Conservation (phyloP, 768 basidiomycete genomes). For the Auricularia sp. region DNA sequence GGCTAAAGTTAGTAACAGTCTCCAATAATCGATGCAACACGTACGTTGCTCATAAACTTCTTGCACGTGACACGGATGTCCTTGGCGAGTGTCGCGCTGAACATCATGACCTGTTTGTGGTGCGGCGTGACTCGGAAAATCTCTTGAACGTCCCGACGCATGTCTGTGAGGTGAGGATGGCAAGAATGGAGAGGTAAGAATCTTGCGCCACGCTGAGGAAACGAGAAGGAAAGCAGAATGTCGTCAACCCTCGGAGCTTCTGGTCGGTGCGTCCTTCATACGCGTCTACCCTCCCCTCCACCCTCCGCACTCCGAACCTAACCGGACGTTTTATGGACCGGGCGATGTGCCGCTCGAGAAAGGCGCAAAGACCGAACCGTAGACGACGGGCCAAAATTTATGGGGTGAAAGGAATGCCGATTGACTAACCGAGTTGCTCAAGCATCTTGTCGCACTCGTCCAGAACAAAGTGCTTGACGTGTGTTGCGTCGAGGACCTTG, state of each 20-base stretch:
- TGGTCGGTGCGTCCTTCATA: constrained; percentile 6
- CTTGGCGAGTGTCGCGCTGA: constrained; percentile 95
- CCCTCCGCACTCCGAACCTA: not conserved
- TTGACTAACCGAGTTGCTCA: constrained; percentile 99
- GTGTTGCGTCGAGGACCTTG: constrained; percentile 88
- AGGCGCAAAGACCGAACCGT: constrained; percentile 1
- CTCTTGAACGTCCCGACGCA: constrained; percentile 99
- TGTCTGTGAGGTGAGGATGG: constrained; percentile 55
- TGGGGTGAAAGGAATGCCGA: constrained; percentile 12
- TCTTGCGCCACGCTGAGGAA: not conserved
- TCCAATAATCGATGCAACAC: constrained; percentile 24
- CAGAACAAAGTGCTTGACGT: constrained; percentile 98
- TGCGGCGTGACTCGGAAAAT: constrained; percentile 98
- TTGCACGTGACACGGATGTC: constrained; percentile 97
- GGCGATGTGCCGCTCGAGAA: not conserved
- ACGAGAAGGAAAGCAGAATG: not conserved
- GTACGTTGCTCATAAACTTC: constrained; percentile 98
- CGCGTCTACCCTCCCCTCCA: not conserved
- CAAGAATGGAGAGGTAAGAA: constrained; percentile 28
- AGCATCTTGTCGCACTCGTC: constrained; percentile 99
- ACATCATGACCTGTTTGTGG: constrained; percentile 99
- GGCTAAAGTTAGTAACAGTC: constrained; percentile 4
- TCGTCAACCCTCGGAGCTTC: constrained; percentile 2
- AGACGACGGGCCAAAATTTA: constrained; percentile 14
- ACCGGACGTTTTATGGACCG: no score